phyloP scores from a whole-genome alignment of 768 basidiomycete genomes.

The Gymnopilus dilepis region DNA sequence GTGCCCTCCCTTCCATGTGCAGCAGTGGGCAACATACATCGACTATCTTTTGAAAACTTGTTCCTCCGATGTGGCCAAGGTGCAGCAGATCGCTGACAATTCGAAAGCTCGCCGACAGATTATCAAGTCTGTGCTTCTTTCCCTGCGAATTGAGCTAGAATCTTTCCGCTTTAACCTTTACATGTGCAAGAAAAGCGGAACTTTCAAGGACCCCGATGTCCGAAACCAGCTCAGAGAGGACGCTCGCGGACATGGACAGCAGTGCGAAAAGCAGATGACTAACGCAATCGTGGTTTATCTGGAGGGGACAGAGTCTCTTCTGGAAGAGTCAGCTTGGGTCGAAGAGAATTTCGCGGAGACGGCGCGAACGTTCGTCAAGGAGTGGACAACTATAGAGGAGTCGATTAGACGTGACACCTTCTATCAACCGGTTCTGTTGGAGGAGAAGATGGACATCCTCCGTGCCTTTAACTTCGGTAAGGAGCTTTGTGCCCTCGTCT shows the following conservation, averaged over 20 bases:
- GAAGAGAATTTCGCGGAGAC: conserved; percentile 43
- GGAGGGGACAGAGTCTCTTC: conserved; percentile 17
- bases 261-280: not conserved
- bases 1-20: conserved; percentile 20
- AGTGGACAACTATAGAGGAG: conserved; percentile 50
- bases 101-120: conserved; percentile 61
- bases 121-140: conserved; percentile 47
- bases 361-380: conserved; percentile 44
- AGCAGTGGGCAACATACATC: conserved; percentile 55
- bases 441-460: conserved; percentile 58
- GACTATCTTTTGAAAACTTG: conserved; percentile 54
- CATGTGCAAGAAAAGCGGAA: conserved; percentile 35
- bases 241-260: not conserved
- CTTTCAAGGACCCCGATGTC: conserved; percentile 20
- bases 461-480: conserved; percentile 55
- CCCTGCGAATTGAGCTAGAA: conserved; percentile 53
- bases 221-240: conserved; percentile 31
- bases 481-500: not conserved
- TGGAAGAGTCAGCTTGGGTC: conserved; percentile 48
- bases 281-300: not conserved
- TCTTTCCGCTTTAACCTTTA: conserved; percentile 52
- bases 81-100: conserved; percentile 48
- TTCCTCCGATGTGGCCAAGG: conserved; percentile 49
- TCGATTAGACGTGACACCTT: conserved; percentile 48
- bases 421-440: conserved; percentile 56